Evolutionary conservation across 2,329 filamentous ascomycete species (phyloP).

Genomic region (Drechslerella dactyloides): DNA sequence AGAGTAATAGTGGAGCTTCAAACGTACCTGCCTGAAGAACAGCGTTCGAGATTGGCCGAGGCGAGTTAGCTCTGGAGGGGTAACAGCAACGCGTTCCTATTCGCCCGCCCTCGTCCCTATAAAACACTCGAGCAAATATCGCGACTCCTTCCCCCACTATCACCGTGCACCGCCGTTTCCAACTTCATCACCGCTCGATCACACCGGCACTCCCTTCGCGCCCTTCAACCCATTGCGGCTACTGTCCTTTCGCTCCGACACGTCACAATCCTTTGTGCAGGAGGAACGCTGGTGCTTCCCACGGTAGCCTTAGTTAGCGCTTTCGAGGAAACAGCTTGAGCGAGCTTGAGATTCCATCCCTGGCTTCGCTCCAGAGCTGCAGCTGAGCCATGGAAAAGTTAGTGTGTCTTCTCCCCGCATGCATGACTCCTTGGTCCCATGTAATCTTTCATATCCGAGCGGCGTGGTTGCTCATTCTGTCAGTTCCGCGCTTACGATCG

Average conservation of each 20-base stretch:
- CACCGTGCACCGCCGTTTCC: constrained; percentile 22
- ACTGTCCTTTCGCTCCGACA: constrained; percentile 5
- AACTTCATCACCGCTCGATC: constrained; percentile 8
- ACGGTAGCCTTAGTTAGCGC: constrained; percentile 9
- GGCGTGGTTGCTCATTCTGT: constrained; percentile 1
- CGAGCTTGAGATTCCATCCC: no score
- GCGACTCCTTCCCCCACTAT: constrained; percentile 37
- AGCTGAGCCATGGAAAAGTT: constrained; percentile 37
- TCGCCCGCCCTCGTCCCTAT: background rate
- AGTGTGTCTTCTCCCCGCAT: no score
- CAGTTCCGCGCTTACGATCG: background rate
- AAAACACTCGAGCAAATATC: constrained; percentile 23
- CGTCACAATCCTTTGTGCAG: background rate
- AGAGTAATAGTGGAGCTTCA: background rate
- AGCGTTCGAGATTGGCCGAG: no score
- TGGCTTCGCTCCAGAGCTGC: background rate
- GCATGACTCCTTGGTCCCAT: no score
- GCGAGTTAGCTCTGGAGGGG: constrained; percentile 25
- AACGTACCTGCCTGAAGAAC: no score
- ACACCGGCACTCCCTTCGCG: background rate
- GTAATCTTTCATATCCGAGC: no score
- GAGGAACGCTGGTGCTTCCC: constrained; percentile 10
- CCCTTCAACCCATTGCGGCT: constrained; percentile 29
- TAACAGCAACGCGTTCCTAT: constrained; percentile 39
- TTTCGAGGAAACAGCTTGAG: constrained; percentile 9